Evolutionary conservation across 2,329 filamentous ascomycete species (phyloP).

Genomic region (Apiospora pterosperma): DNA sequence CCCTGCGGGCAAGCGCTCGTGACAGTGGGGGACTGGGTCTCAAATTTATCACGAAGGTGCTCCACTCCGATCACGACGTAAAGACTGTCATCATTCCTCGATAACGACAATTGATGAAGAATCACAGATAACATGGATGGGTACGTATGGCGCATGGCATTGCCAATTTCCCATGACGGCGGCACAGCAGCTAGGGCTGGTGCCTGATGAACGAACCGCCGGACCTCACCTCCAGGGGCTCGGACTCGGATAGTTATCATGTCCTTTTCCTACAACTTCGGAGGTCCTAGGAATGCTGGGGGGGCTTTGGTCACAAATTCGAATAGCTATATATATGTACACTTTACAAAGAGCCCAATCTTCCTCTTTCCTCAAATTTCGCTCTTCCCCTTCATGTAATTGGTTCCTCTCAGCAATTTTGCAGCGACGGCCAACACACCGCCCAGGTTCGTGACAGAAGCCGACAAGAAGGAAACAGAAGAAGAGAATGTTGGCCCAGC

Average conservation of each 20-base stretch:
- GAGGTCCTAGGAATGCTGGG: background rate
- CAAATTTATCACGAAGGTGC: background rate
- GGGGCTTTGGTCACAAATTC: background rate
- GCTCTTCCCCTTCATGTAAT: too few relatives aligned
- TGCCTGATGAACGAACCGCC: too few relatives aligned
- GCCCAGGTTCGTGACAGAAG: too few relatives aligned
- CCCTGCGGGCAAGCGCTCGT: background rate
- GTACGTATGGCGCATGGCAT: background rate
- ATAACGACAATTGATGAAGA: background rate
- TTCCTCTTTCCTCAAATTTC: too few relatives aligned
- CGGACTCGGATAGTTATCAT: background rate
- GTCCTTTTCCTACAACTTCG: background rate
- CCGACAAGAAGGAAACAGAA: too few relatives aligned
- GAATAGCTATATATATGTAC: background rate
- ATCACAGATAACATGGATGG: background rate
- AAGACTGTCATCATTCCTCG: background rate
- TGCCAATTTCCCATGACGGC: background rate
- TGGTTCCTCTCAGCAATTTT: too few relatives aligned
- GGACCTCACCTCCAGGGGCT: background rate
- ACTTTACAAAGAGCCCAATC: too few relatives aligned
- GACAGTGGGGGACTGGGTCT: background rate
- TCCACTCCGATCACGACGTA: background rate
- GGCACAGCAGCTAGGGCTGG: background rate
- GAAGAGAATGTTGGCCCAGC: background rate
- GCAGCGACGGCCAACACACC: too few relatives aligned